Evolutionary conservation across 1,284 basidiomycete genomes (phyloP), one percentile per base, ranked within the genome.

Genomic region (Rhodofomes roseus): DNA sequence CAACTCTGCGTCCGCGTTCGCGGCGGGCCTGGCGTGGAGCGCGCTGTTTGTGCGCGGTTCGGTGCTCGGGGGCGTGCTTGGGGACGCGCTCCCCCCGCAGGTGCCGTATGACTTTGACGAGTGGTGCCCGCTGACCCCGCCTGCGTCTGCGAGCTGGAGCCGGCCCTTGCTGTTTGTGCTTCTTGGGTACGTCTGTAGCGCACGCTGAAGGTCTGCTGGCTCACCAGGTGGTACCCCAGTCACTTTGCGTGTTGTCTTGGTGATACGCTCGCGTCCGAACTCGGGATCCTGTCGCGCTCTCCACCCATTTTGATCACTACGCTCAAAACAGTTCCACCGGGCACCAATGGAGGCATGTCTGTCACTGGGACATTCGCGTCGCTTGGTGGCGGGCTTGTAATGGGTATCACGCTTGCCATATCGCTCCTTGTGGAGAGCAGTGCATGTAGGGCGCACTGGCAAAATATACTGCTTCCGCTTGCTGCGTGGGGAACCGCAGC

Each of bases 311-410:
- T 95, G 31, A 83, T 94, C 65, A 93, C 93, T 1, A 93, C 89
- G 1, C 72, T 89, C 51, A 78, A 79, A 59, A 65, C 74, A 0
- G 93, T 96, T 0, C 95, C 95, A 0, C 88, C 90, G 0, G 96
- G 96, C 0, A 97, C 96, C 1, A 98, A 98, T 70, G 96, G 96
- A 9, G 96, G 83, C 0, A 81, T 98, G 62, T 92, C 92, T 1
- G 57, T 80, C 0, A 81, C 84, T 48, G 96, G 96, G 8, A 92
- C 92, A 0, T 61, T 84, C 1, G 87, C 89, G 9, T 93, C 92
- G 1, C 74, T 88, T 1, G 69, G 79, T 0, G 96, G 96, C 1
- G 96, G 96, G 0, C 68, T 80, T 1, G 67, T 89, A 2, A 89
- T 96, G 68, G 93, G 91, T 1, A 43, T 81, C 16, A 78, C 83